These are phyloP conservation scores for Emergomyces africanus DNA, from an alignment of 2,329 filamentous ascomycete species.

Conservation along the genomic window DNA sequence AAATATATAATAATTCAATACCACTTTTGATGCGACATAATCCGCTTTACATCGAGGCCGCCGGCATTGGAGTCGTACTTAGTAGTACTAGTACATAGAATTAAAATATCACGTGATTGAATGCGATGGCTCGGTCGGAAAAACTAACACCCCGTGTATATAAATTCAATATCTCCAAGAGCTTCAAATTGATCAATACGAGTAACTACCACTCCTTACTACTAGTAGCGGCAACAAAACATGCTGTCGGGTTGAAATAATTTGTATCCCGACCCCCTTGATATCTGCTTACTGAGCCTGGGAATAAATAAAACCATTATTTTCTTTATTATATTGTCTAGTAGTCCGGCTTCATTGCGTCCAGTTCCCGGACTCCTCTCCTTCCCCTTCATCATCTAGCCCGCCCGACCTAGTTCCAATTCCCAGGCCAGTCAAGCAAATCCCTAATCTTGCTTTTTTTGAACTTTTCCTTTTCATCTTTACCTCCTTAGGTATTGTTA, in stretches of 20 bases:
- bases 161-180: not conserved
- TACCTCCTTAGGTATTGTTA: not conserved
- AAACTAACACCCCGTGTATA: not conserved
- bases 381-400: not conserved
- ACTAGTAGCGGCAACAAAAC: not conserved
- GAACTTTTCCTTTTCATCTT: not conserved
- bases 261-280: not conserved
- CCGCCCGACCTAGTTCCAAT: not conserved
- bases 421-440: not conserved
- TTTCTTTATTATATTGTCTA: not conserved
- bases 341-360: not conserved
- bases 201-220: too few relatives aligned
- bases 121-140: not conserved
- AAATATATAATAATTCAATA: not conserved
- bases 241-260: not conserved
- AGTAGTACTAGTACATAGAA: too few relatives aligned
- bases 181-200: not conserved
- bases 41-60: too few relatives aligned
- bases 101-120: not conserved
- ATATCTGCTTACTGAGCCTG: not conserved
- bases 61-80: too few relatives aligned
- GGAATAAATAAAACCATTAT: not conserved
- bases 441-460: not conserved
- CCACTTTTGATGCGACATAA: not conserved
- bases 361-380: not conserved